These are phyloP conservation scores for Ilyonectria destructans DNA, from an alignment of 2,329 filamentous ascomycete species.

Conservation along the genomic window DNA sequence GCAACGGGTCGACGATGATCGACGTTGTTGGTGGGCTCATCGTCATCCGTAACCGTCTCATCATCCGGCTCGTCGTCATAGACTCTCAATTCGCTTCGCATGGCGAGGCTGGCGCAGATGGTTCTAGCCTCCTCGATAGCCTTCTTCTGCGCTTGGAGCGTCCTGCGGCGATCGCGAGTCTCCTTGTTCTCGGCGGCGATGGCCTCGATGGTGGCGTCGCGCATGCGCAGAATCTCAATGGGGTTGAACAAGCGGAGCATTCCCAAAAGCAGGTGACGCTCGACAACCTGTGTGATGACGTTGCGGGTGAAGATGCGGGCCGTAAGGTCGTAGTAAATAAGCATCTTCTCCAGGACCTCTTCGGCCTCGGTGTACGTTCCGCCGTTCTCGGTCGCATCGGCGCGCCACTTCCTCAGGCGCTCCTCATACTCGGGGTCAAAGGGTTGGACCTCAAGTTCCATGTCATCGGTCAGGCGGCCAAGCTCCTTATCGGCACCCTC, in stretches of 20 bases:
- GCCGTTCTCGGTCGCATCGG: slow-evolving; percentile 59
- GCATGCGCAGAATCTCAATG: slow-evolving; percentile 66
- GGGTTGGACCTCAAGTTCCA: slow-evolving; percentile 69
- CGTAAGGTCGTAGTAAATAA: slow-evolving; percentile 70
- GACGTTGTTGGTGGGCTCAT: slow-evolving; percentile 40
- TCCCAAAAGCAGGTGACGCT: slow-evolving; percentile 66
- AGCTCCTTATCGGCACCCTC: slow-evolving; percentile 65
- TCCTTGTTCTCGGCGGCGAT: slow-evolving; percentile 70
- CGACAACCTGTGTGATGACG: slow-evolving; percentile 68
- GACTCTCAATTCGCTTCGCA: slow-evolving; percentile 66
- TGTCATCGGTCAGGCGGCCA: slow-evolving; percentile 63
- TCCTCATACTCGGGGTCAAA: slow-evolving; percentile 70
- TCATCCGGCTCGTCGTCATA: slow-evolving; percentile 57
- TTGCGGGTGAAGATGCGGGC: slow-evolving; percentile 69
- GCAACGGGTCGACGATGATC: slow-evolving; percentile 40
- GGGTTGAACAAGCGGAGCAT: slow-evolving; percentile 69
- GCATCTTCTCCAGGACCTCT: slow-evolving; percentile 70
- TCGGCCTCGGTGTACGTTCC: slow-evolving; percentile 66
- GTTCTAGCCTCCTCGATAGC: slow-evolving; percentile 67
- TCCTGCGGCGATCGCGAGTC: slow-evolving; percentile 65
- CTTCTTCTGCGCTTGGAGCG: slow-evolving; percentile 65
- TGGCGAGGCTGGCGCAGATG: slow-evolving; percentile 66
- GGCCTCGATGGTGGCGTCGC: slow-evolving; percentile 61
- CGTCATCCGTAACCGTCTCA: slow-evolving; percentile 52
- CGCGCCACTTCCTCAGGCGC: slow-evolving; percentile 65